Evolutionary conservation across 2,329 filamentous ascomycete species (phyloP).

Genomic region (Colletotrichum gloeosporioides): DNA sequence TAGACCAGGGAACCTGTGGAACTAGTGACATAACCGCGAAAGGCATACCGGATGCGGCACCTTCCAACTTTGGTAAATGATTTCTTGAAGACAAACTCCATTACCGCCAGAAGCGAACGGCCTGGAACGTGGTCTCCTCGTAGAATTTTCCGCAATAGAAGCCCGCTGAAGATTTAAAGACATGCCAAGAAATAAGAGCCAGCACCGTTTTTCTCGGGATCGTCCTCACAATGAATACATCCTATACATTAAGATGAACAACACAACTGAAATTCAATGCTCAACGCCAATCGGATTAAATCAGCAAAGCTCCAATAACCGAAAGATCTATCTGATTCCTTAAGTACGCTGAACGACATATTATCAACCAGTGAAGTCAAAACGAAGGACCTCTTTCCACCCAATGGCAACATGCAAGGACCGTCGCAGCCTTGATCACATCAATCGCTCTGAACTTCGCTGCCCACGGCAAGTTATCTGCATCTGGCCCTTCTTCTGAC

Average conservation of each 20-base stretch:
- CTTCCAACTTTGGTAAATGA: neutral
- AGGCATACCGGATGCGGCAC: neutral
- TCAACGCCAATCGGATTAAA: neutral
- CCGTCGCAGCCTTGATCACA: too few species aligned
- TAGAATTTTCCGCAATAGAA: neutral
- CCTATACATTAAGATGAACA: neutral
- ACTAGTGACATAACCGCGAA: neutral
- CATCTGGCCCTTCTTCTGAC: too few species aligned
- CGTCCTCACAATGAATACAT: neutral
- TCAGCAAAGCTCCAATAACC: too few species aligned
- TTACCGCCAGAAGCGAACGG: neutral
- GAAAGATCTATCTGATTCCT: too few species aligned
- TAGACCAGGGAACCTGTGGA: neutral
- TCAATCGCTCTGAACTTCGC: too few species aligned
- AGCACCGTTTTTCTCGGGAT: fast-evolving
- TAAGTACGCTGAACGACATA: too few species aligned
- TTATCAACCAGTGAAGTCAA: too few species aligned
- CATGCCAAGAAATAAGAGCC: neutral
- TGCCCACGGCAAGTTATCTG: too few species aligned
- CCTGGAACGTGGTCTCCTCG: neutral
- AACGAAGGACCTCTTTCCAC: too few species aligned
- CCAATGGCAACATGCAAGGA: too few species aligned
- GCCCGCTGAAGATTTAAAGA: neutral
- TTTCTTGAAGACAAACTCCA: neutral
- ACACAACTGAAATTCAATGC: neutral